Evolutionary conservation across 2,329 filamentous ascomycete genomes (phyloP).

Genomic region (Chlorencoelia australis): DNA sequence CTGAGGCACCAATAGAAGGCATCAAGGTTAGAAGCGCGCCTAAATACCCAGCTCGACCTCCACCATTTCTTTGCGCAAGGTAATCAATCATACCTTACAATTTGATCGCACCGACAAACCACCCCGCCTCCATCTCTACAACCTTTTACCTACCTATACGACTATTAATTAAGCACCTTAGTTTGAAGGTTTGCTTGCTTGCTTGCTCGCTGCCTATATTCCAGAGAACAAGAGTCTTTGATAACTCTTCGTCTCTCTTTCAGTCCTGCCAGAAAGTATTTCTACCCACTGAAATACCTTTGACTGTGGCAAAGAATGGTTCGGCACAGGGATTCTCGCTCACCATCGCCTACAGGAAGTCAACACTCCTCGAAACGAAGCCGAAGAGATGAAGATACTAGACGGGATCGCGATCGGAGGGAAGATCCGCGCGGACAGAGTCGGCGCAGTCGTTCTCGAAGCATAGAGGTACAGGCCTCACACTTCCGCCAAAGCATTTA

Average conservation of each 20-base stretch:
- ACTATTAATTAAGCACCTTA: too few relatives aligned
- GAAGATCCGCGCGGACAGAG: slow-evolving; percentile 40
- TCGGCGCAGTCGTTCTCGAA: slow-evolving; percentile 51
- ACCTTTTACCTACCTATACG: too few relatives aligned
- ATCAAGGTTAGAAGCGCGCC: too few relatives aligned
- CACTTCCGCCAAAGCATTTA: slow-evolving; percentile 10
- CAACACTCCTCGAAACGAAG: slow-evolving; percentile 55
- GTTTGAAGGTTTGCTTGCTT: too few relatives aligned
- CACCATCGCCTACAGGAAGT: slow-evolving; percentile 90
- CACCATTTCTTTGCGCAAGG: too few relatives aligned
- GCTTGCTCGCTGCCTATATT: too few relatives aligned
- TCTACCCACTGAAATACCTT: slow-evolving; percentile 27
- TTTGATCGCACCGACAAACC: too few relatives aligned
- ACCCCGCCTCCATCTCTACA: too few relatives aligned
- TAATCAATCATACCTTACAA: too few relatives aligned
- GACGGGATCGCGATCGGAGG: slow-evolving; percentile 39
- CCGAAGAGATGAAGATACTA: slow-evolving; percentile 39
- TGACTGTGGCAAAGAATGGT: slow-evolving; percentile 39
- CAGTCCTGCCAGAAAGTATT: slow-evolving; percentile 32
- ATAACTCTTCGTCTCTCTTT: slow-evolving; percentile 2
- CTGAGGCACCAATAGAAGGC: too few relatives aligned
- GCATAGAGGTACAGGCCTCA: slow-evolving; percentile 45
- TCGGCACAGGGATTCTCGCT: slow-evolving; percentile 58
- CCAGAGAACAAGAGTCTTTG: too few relatives aligned
- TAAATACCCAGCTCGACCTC: too few relatives aligned